Evolutionary conservation across 2,329 filamentous ascomycete species (phyloP), one percentile per base, ranked within the genome.

Genomic region (Pseudocercospora vitis): DNA sequence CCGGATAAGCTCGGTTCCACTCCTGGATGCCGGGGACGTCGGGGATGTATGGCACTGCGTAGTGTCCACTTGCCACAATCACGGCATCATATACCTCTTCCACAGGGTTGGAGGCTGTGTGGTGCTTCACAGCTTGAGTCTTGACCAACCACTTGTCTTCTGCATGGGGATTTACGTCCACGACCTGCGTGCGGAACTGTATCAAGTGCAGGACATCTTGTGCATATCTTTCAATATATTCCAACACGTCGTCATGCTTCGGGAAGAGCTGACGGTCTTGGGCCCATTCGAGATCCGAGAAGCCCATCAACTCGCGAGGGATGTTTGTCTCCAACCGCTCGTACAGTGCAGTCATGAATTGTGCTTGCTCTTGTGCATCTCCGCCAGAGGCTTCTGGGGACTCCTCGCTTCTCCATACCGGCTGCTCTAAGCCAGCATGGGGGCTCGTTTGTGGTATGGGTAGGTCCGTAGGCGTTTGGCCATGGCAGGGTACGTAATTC

Each of bases 321-420:
- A 96, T 91, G 69, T 97, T 97, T 18, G 91, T 91, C 65, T 96
- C 86, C 12, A 96, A 76, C 19, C 80, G 74, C 44, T 90, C 83
- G 70, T 96, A 96, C 72, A 96, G 82, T 2, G 91, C 88, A 14
- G 88, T 89, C n/a, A 89, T 78, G 65, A 92, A 95, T 2, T 84
- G 70, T 4, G 86, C 81, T 1, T 80, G 55, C 24, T 69, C 67
- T 4, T 59, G 45, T 7, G 33, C 44, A 31, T 55, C 28, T 24
- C n/a, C n/a, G n/a, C n/a, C n/a, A n/a, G n/a, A n/a, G n/a, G n/a
- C n/a, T n/a, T n/a, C n/a, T n/a, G n/a, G n/a, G n/a, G 56, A 54
- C 12, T 49, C 46, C 51, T 58, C 53, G 37, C 53, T 57, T 5
- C 54, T 59, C 74, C 78, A 82, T 53, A 84, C 71, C 4, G 88